Evolutionary conservation across 2,329 filamentous ascomycete genomes (phyloP).

Genomic region (Exophiala bonariae): DNA sequence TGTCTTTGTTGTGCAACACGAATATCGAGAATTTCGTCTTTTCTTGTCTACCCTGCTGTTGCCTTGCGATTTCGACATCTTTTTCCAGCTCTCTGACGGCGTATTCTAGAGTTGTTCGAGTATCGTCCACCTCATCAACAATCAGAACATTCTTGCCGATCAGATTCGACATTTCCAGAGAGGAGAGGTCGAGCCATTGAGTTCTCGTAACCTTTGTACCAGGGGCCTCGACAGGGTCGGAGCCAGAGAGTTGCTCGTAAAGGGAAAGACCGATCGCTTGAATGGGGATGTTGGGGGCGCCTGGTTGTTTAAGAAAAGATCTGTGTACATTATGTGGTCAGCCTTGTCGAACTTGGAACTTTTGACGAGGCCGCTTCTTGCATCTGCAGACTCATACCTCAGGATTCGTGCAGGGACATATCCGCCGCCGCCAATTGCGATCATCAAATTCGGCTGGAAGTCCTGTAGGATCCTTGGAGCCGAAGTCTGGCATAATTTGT

Average conservation of each 20-base stretch:
- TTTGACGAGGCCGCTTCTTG: too few relatives aligned
- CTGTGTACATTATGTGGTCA: constrained; percentile 30
- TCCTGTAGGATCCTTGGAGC: constrained; percentile 78
- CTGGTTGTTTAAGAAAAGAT: constrained; percentile 90
- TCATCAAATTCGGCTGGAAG: constrained; percentile 93
- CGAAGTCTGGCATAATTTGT: constrained; percentile 91
- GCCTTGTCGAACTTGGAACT: too few relatives aligned
- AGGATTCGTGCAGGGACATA: constrained; percentile 97
- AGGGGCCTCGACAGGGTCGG: constrained; percentile 68
- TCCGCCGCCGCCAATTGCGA: constrained; percentile 95
- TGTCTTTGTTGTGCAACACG: constrained; percentile 99
- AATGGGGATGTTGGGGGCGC: constrained; percentile 92
- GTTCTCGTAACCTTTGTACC: constrained; percentile 96
- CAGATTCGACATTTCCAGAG: constrained; percentile 82
- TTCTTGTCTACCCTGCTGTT: constrained; percentile 66
- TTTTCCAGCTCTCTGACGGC: constrained; percentile 91
- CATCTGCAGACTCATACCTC: constrained; percentile 53
- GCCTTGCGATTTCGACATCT: constrained; percentile 80
- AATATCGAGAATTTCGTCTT: constrained; percentile 92
- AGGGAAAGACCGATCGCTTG: constrained; percentile 97
- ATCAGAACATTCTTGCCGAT: constrained; percentile 90
- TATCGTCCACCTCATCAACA: constrained; percentile 95
- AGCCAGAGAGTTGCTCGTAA: constrained; percentile 77
- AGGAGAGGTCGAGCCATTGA: constrained; percentile 93
- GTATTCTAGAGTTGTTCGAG: constrained; percentile 89